Evolutionary conservation across 2,329 filamentous ascomycete genomes (phyloP).

Genomic region (Xylaria sp.): DNA sequence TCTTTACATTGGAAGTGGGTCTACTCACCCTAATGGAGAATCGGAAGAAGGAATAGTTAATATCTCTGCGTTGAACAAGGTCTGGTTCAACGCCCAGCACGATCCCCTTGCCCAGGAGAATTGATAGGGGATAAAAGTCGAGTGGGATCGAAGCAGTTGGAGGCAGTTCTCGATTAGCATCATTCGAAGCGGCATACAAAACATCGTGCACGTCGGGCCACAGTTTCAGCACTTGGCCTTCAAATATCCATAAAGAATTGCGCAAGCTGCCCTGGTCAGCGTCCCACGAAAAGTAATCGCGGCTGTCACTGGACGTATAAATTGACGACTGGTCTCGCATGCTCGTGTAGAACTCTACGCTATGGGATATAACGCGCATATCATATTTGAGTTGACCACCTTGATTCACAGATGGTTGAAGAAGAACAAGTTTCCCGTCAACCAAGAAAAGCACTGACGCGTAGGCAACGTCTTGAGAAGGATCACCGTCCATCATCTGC

Average conservation of each 20-base stretch:
- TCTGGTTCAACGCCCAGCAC: constrained; percentile 92
- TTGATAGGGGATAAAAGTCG: constrained; percentile 95
- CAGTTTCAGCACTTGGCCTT: constrained; percentile 83
- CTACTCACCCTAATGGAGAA: constrained; percentile 83
- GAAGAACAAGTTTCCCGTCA: constrained; percentile 92
- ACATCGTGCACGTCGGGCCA: constrained; percentile 93
- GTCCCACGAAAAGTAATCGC: constrained; percentile 48
- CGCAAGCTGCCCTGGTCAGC: constrained; percentile 65
- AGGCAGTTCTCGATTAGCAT: constrained; percentile 75
- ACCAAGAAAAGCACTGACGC: constrained; percentile 97
- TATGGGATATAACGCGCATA: constrained; percentile 95
- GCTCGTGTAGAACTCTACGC: constrained; percentile 93
- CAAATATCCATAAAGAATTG: constrained; percentile 95
- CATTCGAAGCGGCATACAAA: constrained; percentile 74
- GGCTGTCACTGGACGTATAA: constrained; percentile 44
- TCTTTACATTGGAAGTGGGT: background rate
- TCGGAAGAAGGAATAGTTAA: constrained; percentile 89
- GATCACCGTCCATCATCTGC: constrained; percentile 89
- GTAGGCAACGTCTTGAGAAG: constrained; percentile 92
- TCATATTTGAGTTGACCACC: constrained; percentile 93
- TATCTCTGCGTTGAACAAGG: constrained; percentile 89
- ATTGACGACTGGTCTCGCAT: constrained; percentile 83
- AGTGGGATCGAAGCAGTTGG: constrained; percentile 80
- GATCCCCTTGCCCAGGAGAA: constrained; percentile 88
- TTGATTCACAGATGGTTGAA: constrained; percentile 86